These are phyloP conservation scores for Parmelia sp. DNA, from an alignment of 495 filamentous ascomycete species.

Conservation along the genomic window DNA sequence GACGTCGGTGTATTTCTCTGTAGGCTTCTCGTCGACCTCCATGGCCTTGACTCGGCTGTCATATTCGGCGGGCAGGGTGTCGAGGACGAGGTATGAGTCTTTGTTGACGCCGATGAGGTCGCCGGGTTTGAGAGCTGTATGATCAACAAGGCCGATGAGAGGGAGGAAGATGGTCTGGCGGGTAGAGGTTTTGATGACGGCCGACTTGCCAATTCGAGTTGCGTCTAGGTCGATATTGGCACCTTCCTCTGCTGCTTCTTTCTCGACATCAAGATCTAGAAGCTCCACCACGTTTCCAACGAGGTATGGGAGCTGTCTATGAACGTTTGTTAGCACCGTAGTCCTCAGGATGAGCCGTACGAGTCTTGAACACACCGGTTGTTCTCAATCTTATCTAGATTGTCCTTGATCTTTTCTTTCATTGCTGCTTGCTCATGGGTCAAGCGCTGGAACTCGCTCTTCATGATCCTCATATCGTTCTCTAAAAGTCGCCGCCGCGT, in stretches of 20 bases:
- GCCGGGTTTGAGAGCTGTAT: conserved; percentile 83
- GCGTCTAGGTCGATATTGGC: conserved; percentile 98
- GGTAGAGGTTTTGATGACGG: conserved; percentile 99
- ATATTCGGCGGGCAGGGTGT: conserved; percentile 98
- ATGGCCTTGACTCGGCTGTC: conserved; percentile 99
- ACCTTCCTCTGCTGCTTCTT: conserved; percentile 91
- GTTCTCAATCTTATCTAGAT: conserved; percentile 96
- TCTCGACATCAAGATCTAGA: conserved; percentile 91
- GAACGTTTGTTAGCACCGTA: conserved; percentile 18
- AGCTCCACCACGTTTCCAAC: conserved; percentile 98
- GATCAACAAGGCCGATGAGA: conserved; percentile 94
- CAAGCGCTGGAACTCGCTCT: conserved; percentile 90
- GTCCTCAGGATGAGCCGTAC: not conserved
- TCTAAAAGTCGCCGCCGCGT: conserved; percentile 81
- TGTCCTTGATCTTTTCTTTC: conserved; percentile 98
- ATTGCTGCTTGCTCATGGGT: conserved; percentile 91
- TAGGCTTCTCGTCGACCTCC: conserved; percentile 99
- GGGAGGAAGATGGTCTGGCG: conserved; percentile 98
- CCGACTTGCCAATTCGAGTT: conserved; percentile 92
- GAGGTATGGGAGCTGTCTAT: conserved; percentile 92
- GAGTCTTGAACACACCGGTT: conserved; percentile 62
- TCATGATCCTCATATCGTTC: conserved; percentile 97
- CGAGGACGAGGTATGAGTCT: conserved; percentile 97
- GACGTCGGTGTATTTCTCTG: conserved; percentile 97
- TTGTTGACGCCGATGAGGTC: conserved; percentile 99